A percentile compares a stretch with the other conserved stretches of the same genome.
Evolutionary conservation across 106 monocot species (phyloP).

Genomic region (Dactylorhiza incarnata): DNA sequence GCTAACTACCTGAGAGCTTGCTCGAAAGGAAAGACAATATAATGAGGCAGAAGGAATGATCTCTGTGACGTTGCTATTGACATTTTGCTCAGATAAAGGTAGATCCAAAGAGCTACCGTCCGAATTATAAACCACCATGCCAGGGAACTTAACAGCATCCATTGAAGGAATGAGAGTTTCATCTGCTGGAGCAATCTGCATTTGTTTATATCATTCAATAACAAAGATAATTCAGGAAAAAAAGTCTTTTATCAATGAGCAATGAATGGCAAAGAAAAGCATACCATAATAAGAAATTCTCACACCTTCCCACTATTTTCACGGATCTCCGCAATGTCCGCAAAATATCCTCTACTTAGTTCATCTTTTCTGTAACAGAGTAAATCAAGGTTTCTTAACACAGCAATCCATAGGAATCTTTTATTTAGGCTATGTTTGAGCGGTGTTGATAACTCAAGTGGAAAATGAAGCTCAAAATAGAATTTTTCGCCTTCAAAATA

Average conservation of each 20-base stretch:
- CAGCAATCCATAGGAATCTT: neutral
- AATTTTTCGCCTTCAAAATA: too few species aligned
- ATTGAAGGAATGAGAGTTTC: constrained; percentile 63
- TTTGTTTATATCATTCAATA: constrained; percentile 7
- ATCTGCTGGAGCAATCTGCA: constrained; percentile 84
- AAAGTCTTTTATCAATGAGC: neutral
- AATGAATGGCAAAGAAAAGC: neutral
- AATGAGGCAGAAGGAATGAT: constrained; percentile 38
- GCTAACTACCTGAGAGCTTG: constrained; percentile 71
- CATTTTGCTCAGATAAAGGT: constrained; percentile 28
- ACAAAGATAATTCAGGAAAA: constrained; percentile 4
- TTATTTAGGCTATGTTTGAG: neutral
- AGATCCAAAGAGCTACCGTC: constrained; percentile 47
- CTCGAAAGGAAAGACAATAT: constrained; percentile 84
- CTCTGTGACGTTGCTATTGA: constrained; percentile 2
- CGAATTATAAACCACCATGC: constrained; percentile 45
- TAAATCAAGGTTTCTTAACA: neutral
- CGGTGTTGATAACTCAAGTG: too few species aligned
- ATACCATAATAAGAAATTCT: constrained; percentile 3
- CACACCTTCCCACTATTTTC: constrained; percentile 66
- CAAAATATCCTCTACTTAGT: constrained; percentile 62
- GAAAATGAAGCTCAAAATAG: too few species aligned
- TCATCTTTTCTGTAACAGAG: constrained; percentile 57
- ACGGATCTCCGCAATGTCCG: constrained; percentile 53
- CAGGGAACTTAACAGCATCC: constrained; percentile 68